Percentiles rank a stretch among this genome's conserved stretches.
These are phyloP conservation scores for Citrus sp. DNA, from an alignment of 345 rosid species.

Conservation along the genomic window DNA sequence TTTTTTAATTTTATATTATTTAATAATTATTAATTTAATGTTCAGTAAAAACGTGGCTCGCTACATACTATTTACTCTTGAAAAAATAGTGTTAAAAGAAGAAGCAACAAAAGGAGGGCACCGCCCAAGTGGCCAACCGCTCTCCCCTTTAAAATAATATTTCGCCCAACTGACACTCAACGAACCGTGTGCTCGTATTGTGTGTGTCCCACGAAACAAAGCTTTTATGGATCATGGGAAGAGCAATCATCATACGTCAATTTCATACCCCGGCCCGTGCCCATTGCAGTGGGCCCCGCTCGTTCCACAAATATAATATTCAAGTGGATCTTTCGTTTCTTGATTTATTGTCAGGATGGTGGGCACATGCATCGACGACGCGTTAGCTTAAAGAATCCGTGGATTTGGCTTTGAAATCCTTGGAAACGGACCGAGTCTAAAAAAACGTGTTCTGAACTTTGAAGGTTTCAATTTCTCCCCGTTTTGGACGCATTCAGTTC, in stretches of 20 bases:
- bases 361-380: no score
- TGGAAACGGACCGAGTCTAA: neutral
- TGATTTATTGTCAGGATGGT: no score
- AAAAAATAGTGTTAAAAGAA: no score
- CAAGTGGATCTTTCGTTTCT: neutral
- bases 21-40: no score
- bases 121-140: no score
- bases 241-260: neutral
- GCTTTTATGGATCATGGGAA: neutral
- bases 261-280: neutral
- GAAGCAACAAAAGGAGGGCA: no score
- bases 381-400: no score
- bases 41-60: no score
- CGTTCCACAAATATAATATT: neutral
- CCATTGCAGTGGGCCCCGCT: neutral
- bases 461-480: neutral
- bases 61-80: no score
- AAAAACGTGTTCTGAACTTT: accelerated
- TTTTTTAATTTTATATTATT: no score
- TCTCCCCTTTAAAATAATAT: no score
- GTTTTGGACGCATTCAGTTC: neutral
- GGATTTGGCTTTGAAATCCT: neutral
- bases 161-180: no score
- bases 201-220: neutral
- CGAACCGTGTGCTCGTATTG: neutral